These are phyloP conservation scores for Adansonia grandidieri DNA, from an alignment of 441 rosid genomes.

Conservation along the genomic window DNA sequence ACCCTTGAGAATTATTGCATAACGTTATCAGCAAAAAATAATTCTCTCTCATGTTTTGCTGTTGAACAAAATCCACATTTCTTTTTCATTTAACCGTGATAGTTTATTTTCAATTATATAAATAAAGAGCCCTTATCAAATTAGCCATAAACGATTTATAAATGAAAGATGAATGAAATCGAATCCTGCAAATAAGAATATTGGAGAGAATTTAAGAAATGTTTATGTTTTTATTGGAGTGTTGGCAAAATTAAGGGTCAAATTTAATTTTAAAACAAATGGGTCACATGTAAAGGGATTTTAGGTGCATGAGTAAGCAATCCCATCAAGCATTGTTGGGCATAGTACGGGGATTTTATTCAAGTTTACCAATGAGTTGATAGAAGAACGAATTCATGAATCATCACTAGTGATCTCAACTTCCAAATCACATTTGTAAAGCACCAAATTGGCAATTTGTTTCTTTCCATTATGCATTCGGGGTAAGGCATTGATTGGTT, in stretches of 20 bases:
- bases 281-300: conserved; percentile 16
- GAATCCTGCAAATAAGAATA: neutral
- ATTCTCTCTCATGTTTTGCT: neutral
- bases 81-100: neutral
- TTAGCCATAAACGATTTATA: neutral
- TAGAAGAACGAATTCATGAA: conserved; percentile 17
- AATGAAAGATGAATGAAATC: neutral
- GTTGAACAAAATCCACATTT: neutral
- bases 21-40: neutral
- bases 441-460: neutral
- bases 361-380: conserved; percentile 14
- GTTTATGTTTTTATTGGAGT: neutral
- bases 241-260: neutral
- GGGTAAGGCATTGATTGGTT: neutral
- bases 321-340: conserved; percentile 4
- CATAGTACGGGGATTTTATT: neutral
- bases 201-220: neutral
- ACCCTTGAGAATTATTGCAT: neutral
- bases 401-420: neutral
- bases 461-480: neutral
- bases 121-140: neutral
- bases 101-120: neutral
- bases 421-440: neutral
- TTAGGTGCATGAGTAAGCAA: neutral
- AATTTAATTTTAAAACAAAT: neutral